Percentiles rank a stretch among this genome's conserved stretches.
Conservation (phyloP, 2,329 filamentous ascomycete species). For the Colletotrichum sp. region DNA sequence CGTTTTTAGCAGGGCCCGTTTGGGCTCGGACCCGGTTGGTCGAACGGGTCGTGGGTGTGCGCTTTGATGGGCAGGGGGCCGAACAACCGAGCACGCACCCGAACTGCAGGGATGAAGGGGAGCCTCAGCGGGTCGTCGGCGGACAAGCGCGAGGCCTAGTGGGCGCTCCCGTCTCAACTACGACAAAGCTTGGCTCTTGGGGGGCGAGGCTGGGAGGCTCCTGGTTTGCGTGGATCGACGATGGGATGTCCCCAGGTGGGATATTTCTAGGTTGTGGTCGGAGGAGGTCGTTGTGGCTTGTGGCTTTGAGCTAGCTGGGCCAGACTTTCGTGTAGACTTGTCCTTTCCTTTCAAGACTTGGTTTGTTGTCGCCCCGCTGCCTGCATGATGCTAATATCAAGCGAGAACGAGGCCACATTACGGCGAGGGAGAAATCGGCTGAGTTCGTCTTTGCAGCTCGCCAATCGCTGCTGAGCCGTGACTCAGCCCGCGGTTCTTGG, state of each 20-base stretch:
- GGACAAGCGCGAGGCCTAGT: background rate
- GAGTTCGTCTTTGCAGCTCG: background rate
- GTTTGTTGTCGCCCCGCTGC: background rate
- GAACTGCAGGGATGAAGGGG: background rate
- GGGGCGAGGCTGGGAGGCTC: background rate
- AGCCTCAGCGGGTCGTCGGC: background rate
- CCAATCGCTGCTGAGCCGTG: background rate
- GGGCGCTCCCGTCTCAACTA: background rate
- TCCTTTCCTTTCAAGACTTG: background rate
- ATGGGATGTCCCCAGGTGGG: background rate
- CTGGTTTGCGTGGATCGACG: background rate
- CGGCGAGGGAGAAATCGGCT: background rate
- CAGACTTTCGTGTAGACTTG: background rate
- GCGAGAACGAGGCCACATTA: background rate
- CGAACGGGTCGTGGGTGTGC: background rate
- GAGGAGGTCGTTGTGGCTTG: background rate
- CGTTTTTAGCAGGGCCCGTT: background rate
- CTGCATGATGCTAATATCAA: background rate
- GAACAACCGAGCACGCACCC: background rate
- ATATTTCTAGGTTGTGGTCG: background rate
- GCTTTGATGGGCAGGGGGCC: conserved; percentile 3
- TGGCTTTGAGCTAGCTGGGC: background rate
- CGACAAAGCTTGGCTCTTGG: background rate
- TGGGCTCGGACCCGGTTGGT: background rate
- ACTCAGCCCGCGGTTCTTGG: background rate